These are phyloP conservation scores for Nepenthes gracilis DNA, from an alignment of 148 eudicot genomes.

Conservation along the genomic window DNA sequence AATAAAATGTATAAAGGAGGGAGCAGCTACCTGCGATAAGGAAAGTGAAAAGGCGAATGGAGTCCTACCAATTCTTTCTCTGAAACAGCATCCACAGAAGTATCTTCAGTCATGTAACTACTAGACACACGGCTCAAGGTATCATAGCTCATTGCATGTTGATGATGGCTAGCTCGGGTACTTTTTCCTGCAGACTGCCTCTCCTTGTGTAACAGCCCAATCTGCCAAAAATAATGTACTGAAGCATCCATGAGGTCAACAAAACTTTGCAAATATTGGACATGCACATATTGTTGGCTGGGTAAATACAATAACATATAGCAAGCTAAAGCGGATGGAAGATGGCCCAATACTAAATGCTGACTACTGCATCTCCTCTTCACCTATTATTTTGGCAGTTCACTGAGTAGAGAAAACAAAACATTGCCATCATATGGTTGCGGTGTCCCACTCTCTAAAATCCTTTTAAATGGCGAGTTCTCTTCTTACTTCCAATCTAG, in stretches of 20 bases:
- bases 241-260: neutral
- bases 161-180: constrained; percentile 1
- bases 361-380: too few species aligned
- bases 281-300: neutral
- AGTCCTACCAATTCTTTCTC: constrained; percentile 81
- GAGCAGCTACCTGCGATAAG: neutral
- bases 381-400: too few species aligned
- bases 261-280: neutral
- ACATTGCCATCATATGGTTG: too few species aligned
- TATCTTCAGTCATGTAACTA: constrained; percentile 31
- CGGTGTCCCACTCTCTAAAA: too few species aligned
- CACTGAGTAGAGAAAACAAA: too few species aligned
- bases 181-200: constrained; percentile 12
- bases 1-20: neutral
- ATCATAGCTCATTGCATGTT: constrained; percentile 24
- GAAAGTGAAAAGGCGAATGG: neutral
- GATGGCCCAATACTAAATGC: too few species aligned
- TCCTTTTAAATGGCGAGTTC: too few species aligned
- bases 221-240: neutral
- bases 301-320: too few species aligned
- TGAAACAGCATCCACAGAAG: constrained; percentile 66
- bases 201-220: neutral
- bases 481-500: too few species aligned
- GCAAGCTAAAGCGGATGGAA: too few species aligned
- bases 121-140: constrained; percentile 35